A percentile compares a stretch with the other conserved stretches of the same genome.
Evolutionary conservation across 139 green algal genomes (phyloP).

Genomic region (Chlorella sorokiniana): DNA sequence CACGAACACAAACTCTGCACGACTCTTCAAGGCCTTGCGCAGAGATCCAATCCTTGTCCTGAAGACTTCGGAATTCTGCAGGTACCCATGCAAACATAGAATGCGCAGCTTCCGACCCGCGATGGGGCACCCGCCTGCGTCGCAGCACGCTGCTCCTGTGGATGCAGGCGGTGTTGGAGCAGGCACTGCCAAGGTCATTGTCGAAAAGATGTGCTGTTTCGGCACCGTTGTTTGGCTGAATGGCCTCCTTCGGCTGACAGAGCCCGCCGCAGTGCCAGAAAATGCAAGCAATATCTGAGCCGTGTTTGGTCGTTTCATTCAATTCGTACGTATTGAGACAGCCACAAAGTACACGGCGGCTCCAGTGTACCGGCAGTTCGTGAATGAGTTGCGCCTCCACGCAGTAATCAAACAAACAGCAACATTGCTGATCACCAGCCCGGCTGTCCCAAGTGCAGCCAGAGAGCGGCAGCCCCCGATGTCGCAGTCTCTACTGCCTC

Average conservation of each 20-base stretch:
- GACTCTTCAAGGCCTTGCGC: conserved; percentile 73
- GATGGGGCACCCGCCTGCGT: background rate
- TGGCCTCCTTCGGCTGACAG: no score
- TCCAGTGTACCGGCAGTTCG: no score
- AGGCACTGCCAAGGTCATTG: no score
- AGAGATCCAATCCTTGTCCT: conserved; percentile 58
- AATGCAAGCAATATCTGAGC: no score
- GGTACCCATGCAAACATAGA: conserved; percentile 80
- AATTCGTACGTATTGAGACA: no score
- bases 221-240: no score
- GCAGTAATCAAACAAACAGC: no score
- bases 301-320: no score
- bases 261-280: no score
- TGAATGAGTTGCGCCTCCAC: no score
- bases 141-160: background rate
- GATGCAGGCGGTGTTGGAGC: background rate
- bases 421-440: background rate
- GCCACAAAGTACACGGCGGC: no score
- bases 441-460: background rate
- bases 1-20: conserved; percentile 72
- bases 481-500: background rate
- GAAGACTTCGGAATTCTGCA: conserved; percentile 75
- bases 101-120: conserved; percentile 62
- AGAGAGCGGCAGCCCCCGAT: background rate
- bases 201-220: no score